Percentiles rank a stretch among this genome's conserved stretches.
Evolutionary conservation across 805 yeast genomes (phyloP).

Genomic region (Kazachstania psychrophila): DNA sequence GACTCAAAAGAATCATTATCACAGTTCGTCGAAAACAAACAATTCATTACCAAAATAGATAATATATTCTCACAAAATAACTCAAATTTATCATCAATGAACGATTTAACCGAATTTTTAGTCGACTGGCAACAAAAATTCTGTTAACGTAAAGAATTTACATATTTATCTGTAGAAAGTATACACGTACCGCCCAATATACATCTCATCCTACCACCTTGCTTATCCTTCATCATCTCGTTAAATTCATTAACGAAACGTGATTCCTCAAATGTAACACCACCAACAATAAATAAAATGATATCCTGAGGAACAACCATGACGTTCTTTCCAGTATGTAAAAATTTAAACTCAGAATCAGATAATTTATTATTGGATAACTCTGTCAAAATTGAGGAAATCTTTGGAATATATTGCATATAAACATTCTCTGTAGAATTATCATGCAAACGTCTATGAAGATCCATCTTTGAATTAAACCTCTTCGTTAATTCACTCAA

Average conservation of each 20-base stretch:
- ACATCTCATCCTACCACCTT: conserved; percentile 46
- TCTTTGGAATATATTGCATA: conserved; percentile 83
- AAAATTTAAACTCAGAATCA: conserved; percentile 32
- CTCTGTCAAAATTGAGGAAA: conserved; percentile 32
- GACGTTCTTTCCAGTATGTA: background rate
- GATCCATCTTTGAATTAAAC: conserved; percentile 28
- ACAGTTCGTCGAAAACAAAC: conserved; percentile 37
- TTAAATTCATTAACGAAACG: conserved; percentile 69
- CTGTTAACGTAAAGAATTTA: conserved; percentile 21
- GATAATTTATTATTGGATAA: conserved; percentile 31
- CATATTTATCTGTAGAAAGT: conserved; percentile 37
- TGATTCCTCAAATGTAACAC: conserved; percentile 88
- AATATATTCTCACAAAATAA: conserved; percentile 42
- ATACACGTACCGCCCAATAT: conserved; percentile 77
- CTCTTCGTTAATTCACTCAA: conserved; percentile 28
- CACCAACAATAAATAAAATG: conserved; percentile 73
- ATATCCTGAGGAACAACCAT: conserved; percentile 43
- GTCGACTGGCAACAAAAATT: conserved; percentile 73
- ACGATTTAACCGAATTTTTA: conserved; percentile 59
- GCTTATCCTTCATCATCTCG: conserved; percentile 26
- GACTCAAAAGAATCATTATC: conserved; percentile 44
- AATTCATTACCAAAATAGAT: conserved; percentile 33
- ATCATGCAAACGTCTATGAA: conserved; percentile 23
- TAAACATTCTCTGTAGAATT: conserved; percentile 56
- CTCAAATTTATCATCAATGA: conserved; percentile 58